phyloP scores from a whole-genome alignment of 495 filamentous ascomycete genomes.

The Aspergillus nanangensis region DNA sequence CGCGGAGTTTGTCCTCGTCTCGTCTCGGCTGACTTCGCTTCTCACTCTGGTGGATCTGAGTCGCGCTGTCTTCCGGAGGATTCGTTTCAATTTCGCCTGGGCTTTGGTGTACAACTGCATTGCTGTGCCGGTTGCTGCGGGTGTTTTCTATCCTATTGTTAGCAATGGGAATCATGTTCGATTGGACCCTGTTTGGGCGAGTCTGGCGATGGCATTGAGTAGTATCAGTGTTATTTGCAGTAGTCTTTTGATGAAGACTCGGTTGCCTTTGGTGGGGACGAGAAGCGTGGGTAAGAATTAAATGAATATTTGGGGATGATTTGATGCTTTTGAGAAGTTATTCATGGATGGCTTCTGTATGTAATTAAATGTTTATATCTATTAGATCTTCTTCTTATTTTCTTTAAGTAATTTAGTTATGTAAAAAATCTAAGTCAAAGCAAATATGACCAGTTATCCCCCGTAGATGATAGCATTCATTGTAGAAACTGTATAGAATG shows the following conservation, averaged over 20 bases:
- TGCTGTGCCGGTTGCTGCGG: slow-evolving; percentile 79
- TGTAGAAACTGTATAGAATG: too few relatives aligned
- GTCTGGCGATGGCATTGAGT: slow-evolving; percentile 81
- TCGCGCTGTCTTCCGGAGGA: slow-evolving; percentile 65
- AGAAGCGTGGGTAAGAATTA: too few relatives aligned
- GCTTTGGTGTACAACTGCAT: slow-evolving; percentile 79
- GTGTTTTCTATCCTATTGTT: slow-evolving; percentile 68
- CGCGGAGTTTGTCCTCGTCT: slow-evolving; percentile 81
- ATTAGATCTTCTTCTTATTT: too few relatives aligned
- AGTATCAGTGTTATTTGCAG: slow-evolving; percentile 76
- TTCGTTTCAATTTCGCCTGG: slow-evolving; percentile 87
- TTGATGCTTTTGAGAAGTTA: too few relatives aligned
- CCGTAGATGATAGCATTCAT: too few relatives aligned
- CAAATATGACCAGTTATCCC: too few relatives aligned
- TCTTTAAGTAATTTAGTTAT: too few relatives aligned
- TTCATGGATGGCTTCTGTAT: too few relatives aligned
- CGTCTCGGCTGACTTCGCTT: slow-evolving; percentile 62
- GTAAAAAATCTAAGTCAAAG: too few relatives aligned
- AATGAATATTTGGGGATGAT: too few relatives aligned
- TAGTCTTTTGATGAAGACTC: slow-evolving; percentile 60
- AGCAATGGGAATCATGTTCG: slow-evolving; percentile 48
- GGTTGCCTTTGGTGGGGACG: too few relatives aligned
- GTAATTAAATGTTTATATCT: too few relatives aligned
- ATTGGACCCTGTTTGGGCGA: slow-evolving; percentile 79
- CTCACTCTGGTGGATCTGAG: slow-evolving; percentile 70